Evolutionary conservation across 202 grass and related monocot genomes (phyloP).

Genomic region (Schoenoplectus tabernaemontani): DNA sequence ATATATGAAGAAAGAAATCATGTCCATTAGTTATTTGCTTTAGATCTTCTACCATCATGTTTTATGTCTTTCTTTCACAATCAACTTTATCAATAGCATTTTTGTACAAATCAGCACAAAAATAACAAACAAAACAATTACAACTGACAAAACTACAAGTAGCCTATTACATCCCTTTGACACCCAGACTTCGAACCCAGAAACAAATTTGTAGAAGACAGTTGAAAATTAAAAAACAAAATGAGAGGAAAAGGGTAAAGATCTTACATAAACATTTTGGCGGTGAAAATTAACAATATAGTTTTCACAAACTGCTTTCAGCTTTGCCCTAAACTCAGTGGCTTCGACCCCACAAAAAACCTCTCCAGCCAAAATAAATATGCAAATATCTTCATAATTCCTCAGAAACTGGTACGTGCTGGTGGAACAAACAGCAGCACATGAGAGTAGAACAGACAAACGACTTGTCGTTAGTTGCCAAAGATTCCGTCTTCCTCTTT

Average conservation of each 20-base stretch:
- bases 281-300: conserved; percentile 73
- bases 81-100: background rate
- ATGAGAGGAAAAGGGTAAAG: conserved; percentile 17
- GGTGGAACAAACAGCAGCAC: conserved; percentile 75
- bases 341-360: conserved; percentile 94
- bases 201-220: conserved; percentile 2
- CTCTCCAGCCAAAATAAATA: conserved; percentile 97
- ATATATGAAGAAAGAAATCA: background rate
- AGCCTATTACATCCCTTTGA: background rate
- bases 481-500: conserved; percentile 90
- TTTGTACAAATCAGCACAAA: background rate
- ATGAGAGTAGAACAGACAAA: conserved; percentile 79
- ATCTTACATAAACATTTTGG: conserved; percentile 95
- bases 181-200: background rate
- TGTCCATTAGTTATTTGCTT: background rate
- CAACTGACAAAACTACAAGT: background rate
- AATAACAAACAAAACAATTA: background rate
- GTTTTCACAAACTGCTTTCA: conserved; percentile 84
- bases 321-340: conserved; percentile 82
- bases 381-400: conserved; percentile 90
- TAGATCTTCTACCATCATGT: background rate
- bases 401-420: conserved; percentile 97
- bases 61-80: background rate
- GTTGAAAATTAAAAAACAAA: background rate
- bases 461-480: conserved; percentile 98